Evolutionary conservation across 2,329 filamentous ascomycete species (phyloP).

Genomic region (Calonectria crousiana): DNA sequence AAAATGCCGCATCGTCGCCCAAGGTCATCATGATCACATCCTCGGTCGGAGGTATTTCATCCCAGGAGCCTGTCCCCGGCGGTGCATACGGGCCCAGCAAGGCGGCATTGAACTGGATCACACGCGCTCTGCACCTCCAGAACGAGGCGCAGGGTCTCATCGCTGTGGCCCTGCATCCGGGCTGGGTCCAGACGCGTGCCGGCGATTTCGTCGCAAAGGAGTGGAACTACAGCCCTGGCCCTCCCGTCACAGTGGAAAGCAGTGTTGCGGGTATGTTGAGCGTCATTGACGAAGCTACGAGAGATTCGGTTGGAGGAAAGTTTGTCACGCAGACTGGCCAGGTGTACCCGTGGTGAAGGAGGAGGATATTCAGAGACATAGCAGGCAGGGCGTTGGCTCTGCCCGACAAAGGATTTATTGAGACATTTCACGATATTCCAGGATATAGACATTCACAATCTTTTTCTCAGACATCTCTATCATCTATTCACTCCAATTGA

Average conservation of each 20-base stretch:
- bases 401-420: not conserved
- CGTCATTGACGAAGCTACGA: not conserved
- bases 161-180: not conserved
- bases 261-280: not conserved
- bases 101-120: not conserved
- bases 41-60: not conserved
- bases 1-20: constrained; percentile 27
- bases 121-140: not conserved
- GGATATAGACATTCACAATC: not conserved
- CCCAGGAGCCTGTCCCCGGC: not conserved
- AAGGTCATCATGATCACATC: not conserved
- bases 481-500: not conserved
- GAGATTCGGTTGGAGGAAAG: not conserved
- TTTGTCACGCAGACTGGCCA: not conserved
- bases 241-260: not conserved
- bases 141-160: not conserved
- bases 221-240: not conserved
- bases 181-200: not conserved
- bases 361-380: not conserved
- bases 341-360: not conserved
- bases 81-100: not conserved
- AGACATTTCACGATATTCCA: not conserved
- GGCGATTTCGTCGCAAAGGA: not conserved
- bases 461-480: not conserved
- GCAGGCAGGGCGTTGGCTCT: not conserved